Percentiles rank a stretch among this genome's conserved stretches.
These are phyloP conservation scores for Paulownia fortunei DNA, from an alignment of 257 asterid species.

Conservation along the genomic window DNA sequence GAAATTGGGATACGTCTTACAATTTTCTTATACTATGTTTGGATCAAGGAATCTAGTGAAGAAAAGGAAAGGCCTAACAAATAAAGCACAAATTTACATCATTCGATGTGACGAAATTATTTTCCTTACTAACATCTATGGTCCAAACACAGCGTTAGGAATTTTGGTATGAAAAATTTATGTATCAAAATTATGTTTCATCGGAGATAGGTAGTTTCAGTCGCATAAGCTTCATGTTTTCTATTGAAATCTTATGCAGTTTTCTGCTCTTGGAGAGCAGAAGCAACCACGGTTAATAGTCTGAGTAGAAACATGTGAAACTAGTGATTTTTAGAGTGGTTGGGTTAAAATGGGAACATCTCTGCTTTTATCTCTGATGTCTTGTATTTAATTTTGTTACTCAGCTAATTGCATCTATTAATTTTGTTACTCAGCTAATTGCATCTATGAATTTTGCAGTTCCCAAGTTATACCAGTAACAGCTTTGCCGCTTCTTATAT, in stretches of 20 bases:
- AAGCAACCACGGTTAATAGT: slow-evolving; percentile 7
- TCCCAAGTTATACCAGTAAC: slow-evolving; percentile 17
- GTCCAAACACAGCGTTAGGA: background rate
- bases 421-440: slow-evolving; percentile 22
- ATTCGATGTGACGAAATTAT: slow-evolving; percentile 4
- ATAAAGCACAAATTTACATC: slow-evolving; percentile 10
- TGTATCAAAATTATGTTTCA: background rate
- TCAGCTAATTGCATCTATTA: slow-evolving; percentile 25
- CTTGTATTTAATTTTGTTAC: slow-evolving; percentile 19
- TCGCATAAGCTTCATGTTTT: slow-evolving; percentile 1
- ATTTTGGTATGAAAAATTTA: background rate
- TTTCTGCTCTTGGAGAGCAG: slow-evolving; percentile 23
- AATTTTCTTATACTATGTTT: slow-evolving; percentile 2
- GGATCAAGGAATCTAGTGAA: slow-evolving; percentile 6
- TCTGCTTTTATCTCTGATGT: slow-evolving; percentile 13
- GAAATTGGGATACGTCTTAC: background rate
- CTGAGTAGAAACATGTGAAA: background rate
- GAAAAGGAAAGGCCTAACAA: background rate
- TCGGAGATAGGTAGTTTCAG: background rate
- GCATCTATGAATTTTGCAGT: slow-evolving; percentile 27
- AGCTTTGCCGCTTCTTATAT: slow-evolving; percentile 8
- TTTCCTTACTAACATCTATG: background rate
- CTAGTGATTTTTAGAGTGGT: slow-evolving; percentile 7
- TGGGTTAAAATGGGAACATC: background rate
- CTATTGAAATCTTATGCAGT: slow-evolving; percentile 10